Conservation (phyloP, 768 basidiomycete species). For the Trametopsis cervina region DNA sequence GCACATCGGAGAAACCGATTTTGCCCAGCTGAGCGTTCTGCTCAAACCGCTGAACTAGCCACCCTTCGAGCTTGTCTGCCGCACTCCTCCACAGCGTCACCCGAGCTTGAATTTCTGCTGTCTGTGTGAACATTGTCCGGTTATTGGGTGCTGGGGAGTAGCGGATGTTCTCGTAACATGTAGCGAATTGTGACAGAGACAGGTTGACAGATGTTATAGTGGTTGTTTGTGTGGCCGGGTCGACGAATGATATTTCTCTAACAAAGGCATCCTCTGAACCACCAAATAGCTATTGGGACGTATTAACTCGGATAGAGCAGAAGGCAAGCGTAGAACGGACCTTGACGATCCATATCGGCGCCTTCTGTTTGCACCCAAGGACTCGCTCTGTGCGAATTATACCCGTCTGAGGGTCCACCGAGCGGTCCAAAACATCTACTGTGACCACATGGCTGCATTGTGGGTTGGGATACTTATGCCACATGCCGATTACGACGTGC, state of each 20-base stretch:
- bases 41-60: constrained; percentile 84
- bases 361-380: constrained; percentile 86
- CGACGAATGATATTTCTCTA: constrained; percentile 89
- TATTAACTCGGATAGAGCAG: constrained; percentile 2
- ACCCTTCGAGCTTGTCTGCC: constrained; percentile 77
- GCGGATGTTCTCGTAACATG: constrained; percentile 84
- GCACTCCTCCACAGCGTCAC: constrained; percentile 76
- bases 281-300: constrained; percentile 61
- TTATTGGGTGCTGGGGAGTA: constrained; percentile 65
- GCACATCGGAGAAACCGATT: constrained; percentile 83
- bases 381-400: constrained; percentile 89
- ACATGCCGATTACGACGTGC: constrained; percentile 88
- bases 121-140: constrained; percentile 74
- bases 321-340: constrained; percentile 35
- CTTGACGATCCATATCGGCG: constrained; percentile 90
- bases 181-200: constrained; percentile 89
- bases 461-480: constrained; percentile 95
- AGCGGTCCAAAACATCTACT: constrained; percentile 81
- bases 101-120: constrained; percentile 86
- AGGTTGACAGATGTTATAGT: constrained; percentile 91
- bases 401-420: constrained; percentile 76
- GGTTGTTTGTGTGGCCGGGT: constrained; percentile 73
- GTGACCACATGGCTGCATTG: constrained; percentile 85
- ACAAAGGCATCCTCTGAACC: constrained; percentile 94
- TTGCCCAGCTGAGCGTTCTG: constrained; percentile 90